phyloP scores from a whole-genome alignment of 805 yeast species.

The Blastobotrys parvus region DNA sequence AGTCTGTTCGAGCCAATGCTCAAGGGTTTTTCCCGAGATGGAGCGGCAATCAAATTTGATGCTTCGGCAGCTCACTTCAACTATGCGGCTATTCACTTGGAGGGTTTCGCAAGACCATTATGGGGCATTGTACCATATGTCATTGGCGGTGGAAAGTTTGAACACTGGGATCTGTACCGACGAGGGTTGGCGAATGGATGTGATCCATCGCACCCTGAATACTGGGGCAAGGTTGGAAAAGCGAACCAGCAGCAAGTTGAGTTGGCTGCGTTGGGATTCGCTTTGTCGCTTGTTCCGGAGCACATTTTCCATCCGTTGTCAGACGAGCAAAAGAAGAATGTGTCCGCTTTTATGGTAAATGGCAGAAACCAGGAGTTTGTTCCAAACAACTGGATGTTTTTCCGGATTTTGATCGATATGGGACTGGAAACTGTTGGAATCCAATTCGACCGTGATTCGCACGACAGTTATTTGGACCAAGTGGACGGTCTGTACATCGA shows the following conservation, averaged over 20 bases:
- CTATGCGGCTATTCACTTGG: constrained; percentile 21
- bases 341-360: constrained; percentile 15
- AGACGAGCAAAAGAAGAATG: constrained; percentile 15
- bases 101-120: constrained; percentile 27
- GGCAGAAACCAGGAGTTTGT: constrained; percentile 18
- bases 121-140: constrained; percentile 28
- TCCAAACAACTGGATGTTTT: constrained; percentile 26
- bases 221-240: constrained; percentile 23
- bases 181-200: constrained; percentile 25
- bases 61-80: constrained; percentile 24
- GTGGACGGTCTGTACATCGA: constrained; percentile 21
- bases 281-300: constrained; percentile 21
- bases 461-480: constrained; percentile 18
- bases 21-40: constrained; percentile 12
- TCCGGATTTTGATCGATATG: constrained; percentile 24
- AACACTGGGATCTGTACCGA: constrained; percentile 21
- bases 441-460: constrained; percentile 7
- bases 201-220: constrained; percentile 24
- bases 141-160: constrained; percentile 20
- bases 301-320: constrained; percentile 25
- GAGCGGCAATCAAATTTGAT: constrained; percentile 16
- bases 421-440: constrained; percentile 24
- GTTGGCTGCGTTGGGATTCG: constrained; percentile 27
- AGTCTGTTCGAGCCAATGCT: constrained; percentile 13
- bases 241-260: constrained; percentile 24